Evolutionary conservation across 202 grass and related monocot genomes (phyloP), one percentile per base, ranked within the genome.

Genomic region (Bolboschoenoplectus hybrid): DNA sequence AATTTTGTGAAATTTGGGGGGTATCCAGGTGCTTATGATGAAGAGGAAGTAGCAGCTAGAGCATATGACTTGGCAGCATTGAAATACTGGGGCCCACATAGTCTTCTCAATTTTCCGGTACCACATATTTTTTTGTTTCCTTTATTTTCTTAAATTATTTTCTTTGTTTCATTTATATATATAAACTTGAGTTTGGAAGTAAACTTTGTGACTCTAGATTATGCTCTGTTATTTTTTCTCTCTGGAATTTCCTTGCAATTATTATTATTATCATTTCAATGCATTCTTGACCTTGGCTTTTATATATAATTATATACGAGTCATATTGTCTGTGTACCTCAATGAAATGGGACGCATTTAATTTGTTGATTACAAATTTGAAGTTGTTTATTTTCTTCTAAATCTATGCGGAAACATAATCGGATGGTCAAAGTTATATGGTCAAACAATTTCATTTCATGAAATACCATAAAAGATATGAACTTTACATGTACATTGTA

Each of bases 11-110:
- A 9, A 39, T 57, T 69, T 78, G 13, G 5, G 36, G 26, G 40
- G 0, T 56, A 56, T 66, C 80, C 82, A 97, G 95, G 95, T 20
- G 95, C 95, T 78, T 93, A 97, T 67, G 91, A 95, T 71, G 91
- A 95, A 38, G 95, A 97, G 91, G 90, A 91, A 73, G 90, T 93
- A 41, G 95, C 95, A 85, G 95, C 91, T 60, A 83, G 85, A 46
- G 95, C 95, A 2, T 95, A 97, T 69, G 95, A 97, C 85, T 81
- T 97, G 84, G 95, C 95, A 11, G 95, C 95, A 92, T 91, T 97
- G 89, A 97, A 95, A 86, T 97, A 97, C 53, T 97, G 95, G 95
- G 95, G 95, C 44, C 91, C 75, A 32, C 93, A 92, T 78, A 92
- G 88, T 89, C 87, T 91, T 84, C 95, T 97, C 88, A 97, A 97